Evolutionary conservation across 148 eudicot genomes (phyloP).

Genomic region (Nepenthes mirabilis): DNA sequence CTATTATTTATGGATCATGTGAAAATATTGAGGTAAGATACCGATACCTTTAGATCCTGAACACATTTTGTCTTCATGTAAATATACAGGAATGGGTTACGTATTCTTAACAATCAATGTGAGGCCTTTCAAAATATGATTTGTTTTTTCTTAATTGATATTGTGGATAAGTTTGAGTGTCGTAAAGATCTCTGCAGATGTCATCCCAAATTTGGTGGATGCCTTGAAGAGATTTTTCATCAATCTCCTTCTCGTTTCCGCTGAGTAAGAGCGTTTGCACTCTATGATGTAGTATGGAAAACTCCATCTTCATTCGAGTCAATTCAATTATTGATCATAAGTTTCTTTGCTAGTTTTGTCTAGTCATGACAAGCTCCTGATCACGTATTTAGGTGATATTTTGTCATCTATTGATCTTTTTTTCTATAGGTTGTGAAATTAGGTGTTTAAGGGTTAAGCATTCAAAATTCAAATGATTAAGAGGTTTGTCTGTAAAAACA

Average conservation of each 20-base stretch:
- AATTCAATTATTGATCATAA: no score
- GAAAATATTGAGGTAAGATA: slow-evolving; percentile 6
- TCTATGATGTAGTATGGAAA: not conserved
- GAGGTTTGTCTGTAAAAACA: no score
- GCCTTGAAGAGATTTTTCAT: slow-evolving; percentile 22
- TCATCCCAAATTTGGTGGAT: slow-evolving; percentile 11
- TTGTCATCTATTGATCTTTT: no score
- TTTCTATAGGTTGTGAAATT: no score
- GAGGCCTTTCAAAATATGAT: no score
- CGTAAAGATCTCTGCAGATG: slow-evolving; percentile 17
- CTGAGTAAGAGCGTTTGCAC: slow-evolving; percentile 18
- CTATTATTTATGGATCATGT: no score
- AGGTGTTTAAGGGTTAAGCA: no score
- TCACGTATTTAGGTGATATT: no score
- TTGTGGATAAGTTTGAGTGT: slow-evolving; percentile 16
- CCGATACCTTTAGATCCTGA: not conserved
- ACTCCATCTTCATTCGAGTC: not conserved
- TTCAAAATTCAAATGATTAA: no score
- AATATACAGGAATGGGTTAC: not conserved
- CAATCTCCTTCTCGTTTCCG: slow-evolving; percentile 16
- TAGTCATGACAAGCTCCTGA: no score
- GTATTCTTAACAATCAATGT: no score
- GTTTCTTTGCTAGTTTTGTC: no score
- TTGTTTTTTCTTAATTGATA: not conserved
- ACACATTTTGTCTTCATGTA: not conserved